phyloP scores from a whole-genome alignment of 2,329 filamentous ascomycete species.

The Myotisia sp. region DNA sequence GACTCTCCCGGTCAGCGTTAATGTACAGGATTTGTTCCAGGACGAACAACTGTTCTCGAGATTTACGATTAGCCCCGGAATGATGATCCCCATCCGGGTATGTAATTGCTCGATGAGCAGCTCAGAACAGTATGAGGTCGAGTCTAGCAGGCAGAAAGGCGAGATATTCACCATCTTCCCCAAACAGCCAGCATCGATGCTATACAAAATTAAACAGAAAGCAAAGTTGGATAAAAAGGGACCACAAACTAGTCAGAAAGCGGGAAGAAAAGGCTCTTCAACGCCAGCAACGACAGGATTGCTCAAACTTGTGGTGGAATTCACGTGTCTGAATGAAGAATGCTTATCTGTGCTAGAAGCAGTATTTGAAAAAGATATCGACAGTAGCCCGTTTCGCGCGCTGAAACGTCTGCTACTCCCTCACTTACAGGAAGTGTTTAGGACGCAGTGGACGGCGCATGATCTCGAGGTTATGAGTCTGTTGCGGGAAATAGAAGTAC shows the following conservation, averaged over 20 bases:
- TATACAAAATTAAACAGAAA: conserved; percentile 55
- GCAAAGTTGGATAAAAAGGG: conserved; percentile 11
- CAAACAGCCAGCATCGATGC: conserved; percentile 63
- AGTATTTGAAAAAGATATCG: conserved; percentile 35
- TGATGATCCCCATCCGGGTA: conserved; percentile 57
- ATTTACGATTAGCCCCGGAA: conserved; percentile 79
- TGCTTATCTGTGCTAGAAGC: conserved; percentile 39
- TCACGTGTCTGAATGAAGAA: conserved; percentile 63
- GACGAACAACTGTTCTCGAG: conserved; percentile 66
- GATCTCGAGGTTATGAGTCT: conserved; percentile 43
- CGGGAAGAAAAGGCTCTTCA: conserved; percentile 33
- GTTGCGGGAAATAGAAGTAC: conserved; percentile 38
- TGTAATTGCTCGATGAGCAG: conserved; percentile 55
- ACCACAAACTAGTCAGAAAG: conserved; percentile 22
- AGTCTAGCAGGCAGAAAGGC: conserved; percentile 33
- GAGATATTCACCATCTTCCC: conserved; percentile 53
- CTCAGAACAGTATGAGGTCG: conserved; percentile 49
- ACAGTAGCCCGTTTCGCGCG: conserved; percentile 31
- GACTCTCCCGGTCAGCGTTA: conserved; percentile 74
- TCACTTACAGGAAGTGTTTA: conserved; percentile 35
- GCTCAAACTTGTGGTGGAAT: conserved; percentile 53
- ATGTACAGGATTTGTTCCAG: conserved; percentile 94
- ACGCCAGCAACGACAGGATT: conserved; percentile 19
- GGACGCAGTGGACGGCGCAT: conserved; percentile 31
- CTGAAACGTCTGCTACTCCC: conserved; percentile 40